Evolutionary conservation across 208 protist species (phyloP), one percentile per base, ranked within the genome.

Genomic region (Trypanosoma lewisi): DNA sequence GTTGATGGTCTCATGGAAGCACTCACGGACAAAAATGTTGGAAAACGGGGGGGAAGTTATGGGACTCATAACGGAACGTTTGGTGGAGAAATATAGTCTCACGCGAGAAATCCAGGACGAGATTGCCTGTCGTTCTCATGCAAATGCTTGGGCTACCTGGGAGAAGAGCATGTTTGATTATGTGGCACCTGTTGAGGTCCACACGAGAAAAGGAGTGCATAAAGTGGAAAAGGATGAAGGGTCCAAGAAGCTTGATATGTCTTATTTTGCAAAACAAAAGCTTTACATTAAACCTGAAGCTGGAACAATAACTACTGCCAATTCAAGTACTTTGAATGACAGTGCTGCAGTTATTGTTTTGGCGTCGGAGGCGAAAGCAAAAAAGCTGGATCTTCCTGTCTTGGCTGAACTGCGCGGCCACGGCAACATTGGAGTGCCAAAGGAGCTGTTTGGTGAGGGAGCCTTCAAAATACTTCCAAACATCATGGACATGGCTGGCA

Each of bases 251-350:
- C 78, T 97, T 34, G 67, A 88, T 37, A 82, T 80, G 28, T 88
- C 92, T 39, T 97, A 96, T 66, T 83, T 98, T 48, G 23, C 67
- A 54, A 78, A 79, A 45, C 84, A 97, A 57, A 82, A 91, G 70
- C 80, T 95, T 45, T 78, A 79, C 45, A 97, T 98, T 76, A 73
- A 93, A 54, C 78, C 78, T 33, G 76, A 96, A 28, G 85, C 83
- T 64, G 94, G 93, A 44, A 97, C 92, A 2, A 85, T 99, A 42
- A 99, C 97, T 47, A 82, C 87, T 23, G 96, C 87, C 34, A 98
- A 97, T 76, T 63, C 89, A 41, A 94, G 80, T 61, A 84, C 67
- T 41, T 61, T 98, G 31, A 96, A 91, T 75, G 96, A 98, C 67
- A 96, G 85, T 30, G 96, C 93, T 12, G 84, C 91, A 4, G 83